Evolutionary conservation across 306 rosid genomes (phyloP).

Genomic region (Prunus mongolica): DNA sequence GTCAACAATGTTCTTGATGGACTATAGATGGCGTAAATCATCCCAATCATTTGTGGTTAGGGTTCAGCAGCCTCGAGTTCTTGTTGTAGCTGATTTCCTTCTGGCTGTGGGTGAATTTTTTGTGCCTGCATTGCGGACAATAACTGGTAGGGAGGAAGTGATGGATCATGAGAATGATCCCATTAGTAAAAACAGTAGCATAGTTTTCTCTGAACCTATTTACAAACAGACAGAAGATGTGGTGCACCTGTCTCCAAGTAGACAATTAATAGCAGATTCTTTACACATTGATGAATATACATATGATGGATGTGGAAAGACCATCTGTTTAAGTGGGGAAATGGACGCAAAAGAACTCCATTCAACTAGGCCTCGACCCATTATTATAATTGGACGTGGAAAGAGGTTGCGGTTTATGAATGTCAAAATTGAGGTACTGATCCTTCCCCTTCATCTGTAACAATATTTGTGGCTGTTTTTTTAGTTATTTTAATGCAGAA

Average conservation of each 20-base stretch:
- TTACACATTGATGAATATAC: conserved; percentile 70
- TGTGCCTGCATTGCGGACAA: conserved; percentile 84
- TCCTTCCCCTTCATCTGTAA: conserved; percentile 4
- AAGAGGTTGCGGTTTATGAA: conserved; percentile 84
- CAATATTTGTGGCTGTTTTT: neutral
- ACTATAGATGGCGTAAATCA: conserved; percentile 77
- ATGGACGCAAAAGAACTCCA: conserved; percentile 52
- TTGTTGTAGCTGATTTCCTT: conserved; percentile 96
- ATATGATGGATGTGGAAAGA: conserved; percentile 94
- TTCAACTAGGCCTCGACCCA: conserved; percentile 55
- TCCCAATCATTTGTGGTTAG: conserved; percentile 85
- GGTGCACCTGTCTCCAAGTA: conserved; percentile 73
- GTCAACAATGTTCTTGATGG: conserved; percentile 91
- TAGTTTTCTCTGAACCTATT: conserved; percentile 58
- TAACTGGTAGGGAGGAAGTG: conserved; percentile 91
- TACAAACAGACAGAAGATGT: conserved; percentile 81
- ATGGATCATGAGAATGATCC: conserved; percentile 90
- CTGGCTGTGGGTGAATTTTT: conserved; percentile 92
- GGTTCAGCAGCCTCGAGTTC: conserved; percentile 93
- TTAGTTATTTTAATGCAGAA: neutral
- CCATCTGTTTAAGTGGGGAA: conserved; percentile 64
- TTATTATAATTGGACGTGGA: conserved; percentile 79
- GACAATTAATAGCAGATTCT: conserved; percentile 75
- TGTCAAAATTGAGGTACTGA: conserved; percentile 85
- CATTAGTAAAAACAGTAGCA: conserved; percentile 50